phyloP scores from a whole-genome alignment of 306 rosid species.

The Glycine soja region DNA sequence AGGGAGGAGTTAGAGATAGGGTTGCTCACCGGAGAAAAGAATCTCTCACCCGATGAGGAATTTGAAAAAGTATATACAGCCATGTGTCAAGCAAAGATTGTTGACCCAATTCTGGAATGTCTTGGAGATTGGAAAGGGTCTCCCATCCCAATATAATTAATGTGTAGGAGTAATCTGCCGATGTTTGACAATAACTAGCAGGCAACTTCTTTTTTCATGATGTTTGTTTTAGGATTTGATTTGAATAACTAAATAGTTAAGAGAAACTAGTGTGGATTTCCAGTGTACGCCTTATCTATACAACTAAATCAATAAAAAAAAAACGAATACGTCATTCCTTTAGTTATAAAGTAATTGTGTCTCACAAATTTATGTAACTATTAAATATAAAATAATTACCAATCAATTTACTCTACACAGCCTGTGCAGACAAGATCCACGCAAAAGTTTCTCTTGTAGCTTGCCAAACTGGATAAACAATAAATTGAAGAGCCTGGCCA shows the following conservation, averaged over 20 bases:
- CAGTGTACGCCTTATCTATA: neutral
- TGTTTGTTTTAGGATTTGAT: slow-evolving; percentile 20
- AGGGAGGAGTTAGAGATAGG: slow-evolving; percentile 54
- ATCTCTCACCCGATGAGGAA: slow-evolving; percentile 63
- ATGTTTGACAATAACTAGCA: too few species aligned
- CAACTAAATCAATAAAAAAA: too few species aligned
- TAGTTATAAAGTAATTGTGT: neutral
- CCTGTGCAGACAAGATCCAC: neutral
- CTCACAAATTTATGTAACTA: neutral
- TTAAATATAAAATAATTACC: neutral
- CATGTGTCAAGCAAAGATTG: slow-evolving; percentile 52
- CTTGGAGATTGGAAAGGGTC: slow-evolving; percentile 54
- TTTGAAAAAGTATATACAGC: slow-evolving; percentile 65
- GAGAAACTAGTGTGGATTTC: neutral
- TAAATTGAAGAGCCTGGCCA: neutral
- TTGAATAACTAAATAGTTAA: neutral
- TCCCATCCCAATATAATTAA: slow-evolving; percentile 41
- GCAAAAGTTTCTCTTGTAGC: neutral
- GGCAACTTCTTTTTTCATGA: too few species aligned
- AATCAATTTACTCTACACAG: neutral
- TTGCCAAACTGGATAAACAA: neutral
- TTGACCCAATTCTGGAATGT: slow-evolving; percentile 58
- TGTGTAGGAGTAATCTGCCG: neutral
- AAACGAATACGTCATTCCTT: too few species aligned
- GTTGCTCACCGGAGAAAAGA: slow-evolving; percentile 59